Evolutionary conservation across 2,329 filamentous ascomycete genomes (phyloP), one percentile per base, ranked within the genome.

Genomic region (Arthrinium phaeospermum): DNA sequence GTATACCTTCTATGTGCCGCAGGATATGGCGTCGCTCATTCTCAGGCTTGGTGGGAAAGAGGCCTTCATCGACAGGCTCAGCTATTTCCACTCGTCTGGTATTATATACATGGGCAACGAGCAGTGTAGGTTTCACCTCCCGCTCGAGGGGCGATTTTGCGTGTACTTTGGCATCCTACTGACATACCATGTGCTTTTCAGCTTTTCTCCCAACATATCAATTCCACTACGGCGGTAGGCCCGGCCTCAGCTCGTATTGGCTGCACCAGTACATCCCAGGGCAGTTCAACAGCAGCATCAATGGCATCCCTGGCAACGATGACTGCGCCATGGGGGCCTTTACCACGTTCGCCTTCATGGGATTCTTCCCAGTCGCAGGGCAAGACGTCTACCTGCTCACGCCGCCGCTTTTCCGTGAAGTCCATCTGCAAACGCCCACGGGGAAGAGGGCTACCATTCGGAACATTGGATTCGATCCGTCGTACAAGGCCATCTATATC

Each of bases 101-200:
- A 86, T 94, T 22, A 85, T 91, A 34, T 93, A 94, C 80, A 88
- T 94, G 75, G 92, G 92, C 70, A 91, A 94, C 79, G 87, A 89
- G 79, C 87, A 86, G 75, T 84, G 57, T 64, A 64, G 19, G 57
- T n/a, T 12, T 19, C 19, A 41, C 1, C 16, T 4, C 8, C 53
- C 57, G 10, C 34, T 0, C 34, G 6, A n/a, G 34, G 41, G 41
- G 0, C 2, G 34, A n/a, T 6, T 22, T 41, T 8, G n/a, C 34
- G 19, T 37, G 37, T 13, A 2, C 12, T n/a, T n/a, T n/a, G 10
- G 22, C 34, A 64, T 64, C 3, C 30, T 24, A 22, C 57, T 64
- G 22, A 64, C 57, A 64, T 41, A 5, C 4, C n/a, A 14, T 22
- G 8, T 34, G 30, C 34, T 19, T 24, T 41, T 4, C 6, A 64